Base-by-base conservation (phyloP, 2,329 filamentous ascomycete species). In the Pseudocercospora fuligena region DNA sequence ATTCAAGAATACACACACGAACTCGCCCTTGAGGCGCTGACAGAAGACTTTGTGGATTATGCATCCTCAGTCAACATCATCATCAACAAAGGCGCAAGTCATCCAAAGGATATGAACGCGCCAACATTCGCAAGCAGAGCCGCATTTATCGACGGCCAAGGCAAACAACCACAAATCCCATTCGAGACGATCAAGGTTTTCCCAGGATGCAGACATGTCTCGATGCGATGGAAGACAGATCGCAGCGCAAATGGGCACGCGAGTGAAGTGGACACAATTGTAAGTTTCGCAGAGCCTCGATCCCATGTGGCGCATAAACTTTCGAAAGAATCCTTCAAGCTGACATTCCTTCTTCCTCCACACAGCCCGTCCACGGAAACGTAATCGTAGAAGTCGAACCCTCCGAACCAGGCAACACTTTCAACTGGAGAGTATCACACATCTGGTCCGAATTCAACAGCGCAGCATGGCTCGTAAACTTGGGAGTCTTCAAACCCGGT, bases 391-490 rank as follows among this genome's bases (percentile, higher is more conserved):
- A 72, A 63, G 61, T 63, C 12, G 66, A 62, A 21, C 67, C 67
- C 14, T 57, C 67, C 12, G 64, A 66, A 46, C 43, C 51, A 1
- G 65, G 65, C 25, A 71, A 71, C 61, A 49, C 49, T 40, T 68
- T 58, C 58, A 72, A 72, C 56, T 73, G 69, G 69, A 66, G 70
- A 31, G 69, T 73, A 19, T 69, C 64, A 19, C 56, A 65, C 12
- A 68, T 77, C 49, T 75, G 74, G 69, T 75, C 73, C 3, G 75
- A 77, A 66, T 76, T 77, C 71, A 77, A 77, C 68, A 72, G 69
- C 58, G 75, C 74, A 43, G 73, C 71, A n/a, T 76, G 75, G 75
- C 69, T 77, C 53, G 72, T 73, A 47, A 69, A 75, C 62, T 57
- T 75, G 43, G 72, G 69, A 11, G 68, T 70, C 27, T 75, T 73